Percentiles rank a stretch among this genome's conserved stretches.
Conservation (phyloP, 805 yeast species). For the Maudiozyma bulderi region DNA sequence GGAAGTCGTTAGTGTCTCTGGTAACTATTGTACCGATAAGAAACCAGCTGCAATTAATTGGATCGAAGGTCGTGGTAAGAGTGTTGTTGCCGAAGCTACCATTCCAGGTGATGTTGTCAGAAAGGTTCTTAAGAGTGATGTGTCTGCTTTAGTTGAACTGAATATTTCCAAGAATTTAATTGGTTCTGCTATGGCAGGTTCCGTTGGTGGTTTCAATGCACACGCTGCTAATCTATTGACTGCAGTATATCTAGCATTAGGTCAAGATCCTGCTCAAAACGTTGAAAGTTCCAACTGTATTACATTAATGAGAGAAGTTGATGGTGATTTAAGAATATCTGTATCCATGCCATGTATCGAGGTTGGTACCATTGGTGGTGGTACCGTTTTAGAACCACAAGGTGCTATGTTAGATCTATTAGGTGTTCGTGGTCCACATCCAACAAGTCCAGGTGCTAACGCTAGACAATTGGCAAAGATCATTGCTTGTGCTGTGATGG, state of each 20-base stretch:
- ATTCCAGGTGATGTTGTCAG: constrained; percentile 74
- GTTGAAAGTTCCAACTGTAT: constrained; percentile 97
- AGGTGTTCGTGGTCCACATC: constrained; percentile 94
- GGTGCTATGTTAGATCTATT: constrained; percentile 89
- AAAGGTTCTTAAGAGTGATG: constrained; percentile 82
- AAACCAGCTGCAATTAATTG: constrained; percentile 97
- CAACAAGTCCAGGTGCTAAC: constrained; percentile 86
- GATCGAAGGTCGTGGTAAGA: constrained; percentile 99
- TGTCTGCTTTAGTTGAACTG: constrained; percentile 82
- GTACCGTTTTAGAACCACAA: constrained; percentile 95
- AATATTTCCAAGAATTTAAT: constrained; percentile 82
- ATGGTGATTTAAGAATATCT: constrained; percentile 79
- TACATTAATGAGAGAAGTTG: constrained; percentile 77
- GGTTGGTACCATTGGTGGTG: constrained; percentile 99
- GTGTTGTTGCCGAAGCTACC: constrained; percentile 92
- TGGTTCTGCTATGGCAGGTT: constrained; percentile 98
- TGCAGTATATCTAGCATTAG: constrained; percentile 88
- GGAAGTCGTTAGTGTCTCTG: constrained; percentile 87
- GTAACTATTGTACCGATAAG: constrained; percentile 96
- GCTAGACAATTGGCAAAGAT: constrained; percentile 88
- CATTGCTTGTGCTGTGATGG: constrained; percentile 89
- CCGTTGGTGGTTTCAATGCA: constrained; percentile 96
- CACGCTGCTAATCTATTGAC: constrained; percentile 96
- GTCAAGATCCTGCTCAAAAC: constrained; percentile 99
- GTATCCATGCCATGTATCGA: constrained; percentile 99